Percentiles rank a stretch among this genome's conserved stretches.
These are phyloP conservation scores for Fusarium falciforme DNA, from an alignment of 2,329 filamentous ascomycete species.

Conservation along the genomic window DNA sequence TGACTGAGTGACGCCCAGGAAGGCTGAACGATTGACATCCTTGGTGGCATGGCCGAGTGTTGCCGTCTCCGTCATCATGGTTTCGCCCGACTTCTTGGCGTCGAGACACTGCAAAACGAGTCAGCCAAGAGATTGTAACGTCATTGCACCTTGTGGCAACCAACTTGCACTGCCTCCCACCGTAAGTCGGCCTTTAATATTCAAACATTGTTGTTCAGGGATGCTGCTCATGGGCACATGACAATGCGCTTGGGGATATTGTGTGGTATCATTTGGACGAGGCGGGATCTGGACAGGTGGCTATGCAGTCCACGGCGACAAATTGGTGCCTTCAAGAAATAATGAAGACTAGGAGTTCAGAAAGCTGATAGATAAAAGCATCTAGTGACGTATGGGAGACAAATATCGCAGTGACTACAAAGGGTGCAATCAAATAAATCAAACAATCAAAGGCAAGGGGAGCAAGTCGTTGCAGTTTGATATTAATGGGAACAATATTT, in stretches of 20 bases:
- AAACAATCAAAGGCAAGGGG: neutral
- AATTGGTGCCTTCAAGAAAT: no score
- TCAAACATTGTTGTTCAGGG: neutral
- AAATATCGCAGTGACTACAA: neutral
- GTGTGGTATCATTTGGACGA: neutral
- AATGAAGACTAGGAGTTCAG: neutral
- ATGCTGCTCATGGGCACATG: neutral
- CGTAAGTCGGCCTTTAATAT: neutral
- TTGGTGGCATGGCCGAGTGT: neutral
- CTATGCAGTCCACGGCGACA: neutral
- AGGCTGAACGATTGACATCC: neutral
- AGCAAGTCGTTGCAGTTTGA: neutral
- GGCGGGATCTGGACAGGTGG: neutral
- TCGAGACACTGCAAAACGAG: neutral
- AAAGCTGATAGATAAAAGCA: rapidly evolving
- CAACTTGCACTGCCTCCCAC: neutral
- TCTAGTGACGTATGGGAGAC: rapidly evolving
- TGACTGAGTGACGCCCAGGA: neutral
- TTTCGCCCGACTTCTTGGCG: neutral
- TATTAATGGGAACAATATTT: neutral
- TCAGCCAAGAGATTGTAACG: neutral
- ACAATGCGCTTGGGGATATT: no score
- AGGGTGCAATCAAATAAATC: neutral
- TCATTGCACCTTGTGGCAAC: neutral
- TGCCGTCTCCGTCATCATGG: neutral